Conservation (phyloP, 495 filamentous ascomycete species). For the Talaromyces borbonicus region DNA sequence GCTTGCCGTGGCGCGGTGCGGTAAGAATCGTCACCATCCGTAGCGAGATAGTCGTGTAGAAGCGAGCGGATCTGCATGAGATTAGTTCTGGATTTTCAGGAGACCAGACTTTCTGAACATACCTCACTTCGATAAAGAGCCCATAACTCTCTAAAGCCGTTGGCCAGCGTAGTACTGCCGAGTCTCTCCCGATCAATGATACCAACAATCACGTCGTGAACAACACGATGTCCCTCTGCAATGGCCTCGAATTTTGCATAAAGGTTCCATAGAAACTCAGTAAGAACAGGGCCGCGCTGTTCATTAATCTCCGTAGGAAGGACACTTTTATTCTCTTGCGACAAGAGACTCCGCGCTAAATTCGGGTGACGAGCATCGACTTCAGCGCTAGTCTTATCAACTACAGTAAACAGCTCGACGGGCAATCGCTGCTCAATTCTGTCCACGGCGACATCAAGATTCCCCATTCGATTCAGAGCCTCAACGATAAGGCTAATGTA, state of each 20-base stretch:
- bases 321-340: slow-evolving; percentile 37
- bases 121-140: slow-evolving; percentile 77
- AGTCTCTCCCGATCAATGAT: slow-evolving; percentile 70
- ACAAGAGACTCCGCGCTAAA: slow-evolving; percentile 46
- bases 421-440: slow-evolving; percentile 86
- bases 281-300: slow-evolving; percentile 68
- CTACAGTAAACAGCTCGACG: slow-evolving; percentile 86
- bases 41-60: slow-evolving; percentile 92
- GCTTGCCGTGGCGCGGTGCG: slow-evolving; percentile 36
- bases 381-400: slow-evolving; percentile 89
- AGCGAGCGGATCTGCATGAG: slow-evolving; percentile 62
- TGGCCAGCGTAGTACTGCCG: slow-evolving; percentile 47
- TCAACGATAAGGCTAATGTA: slow-evolving; percentile 87
- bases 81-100: not conserved
- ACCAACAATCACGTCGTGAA: slow-evolving; percentile 80
- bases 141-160: slow-evolving; percentile 89
- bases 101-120: slow-evolving; percentile 19
- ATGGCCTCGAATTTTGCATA: slow-evolving; percentile 97
- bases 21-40: slow-evolving; percentile 62
- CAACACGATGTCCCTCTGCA: slow-evolving; percentile 85
- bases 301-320: slow-evolving; percentile 58
- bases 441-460: slow-evolving; percentile 76
- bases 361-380: slow-evolving; percentile 84
- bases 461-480: slow-evolving; percentile 75
- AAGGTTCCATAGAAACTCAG: slow-evolving; percentile 81